phyloP scores from a whole-genome alignment of 73 alveolate genomes.

The Diophrys sp. region DNA sequence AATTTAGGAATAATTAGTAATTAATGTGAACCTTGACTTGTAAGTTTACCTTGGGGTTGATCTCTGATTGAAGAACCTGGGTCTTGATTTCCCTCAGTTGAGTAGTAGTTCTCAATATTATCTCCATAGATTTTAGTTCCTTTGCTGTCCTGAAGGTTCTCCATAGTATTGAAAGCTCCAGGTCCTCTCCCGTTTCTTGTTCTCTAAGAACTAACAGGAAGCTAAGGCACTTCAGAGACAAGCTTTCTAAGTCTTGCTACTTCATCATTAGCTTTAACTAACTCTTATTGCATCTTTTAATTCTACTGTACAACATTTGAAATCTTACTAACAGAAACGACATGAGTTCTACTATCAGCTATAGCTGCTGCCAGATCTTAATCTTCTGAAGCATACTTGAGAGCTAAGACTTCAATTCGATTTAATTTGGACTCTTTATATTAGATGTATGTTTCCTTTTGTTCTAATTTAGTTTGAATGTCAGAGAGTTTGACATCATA shows the following conservation, averaged over 20 bases:
- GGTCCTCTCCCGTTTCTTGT: neutral
- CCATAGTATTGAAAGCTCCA: neutral
- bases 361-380: neutral
- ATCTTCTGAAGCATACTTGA: neutral
- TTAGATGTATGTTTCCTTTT: neutral
- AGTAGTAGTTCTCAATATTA: conserved; percentile 18
- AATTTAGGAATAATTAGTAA: conserved; percentile 11
- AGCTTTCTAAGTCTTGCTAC: neutral
- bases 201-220: neutral
- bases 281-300: neutral
- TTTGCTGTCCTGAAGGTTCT: neutral
- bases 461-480: neutral
- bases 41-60: neutral
- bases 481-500: neutral
- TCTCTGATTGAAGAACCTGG: conserved; percentile 16
- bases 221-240: neutral
- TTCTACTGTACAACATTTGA: neutral
- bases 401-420: neutral
- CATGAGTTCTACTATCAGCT: neutral
- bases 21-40: neutral
- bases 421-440: neutral
- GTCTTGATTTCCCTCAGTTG: conserved; percentile 32
- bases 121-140: conserved; percentile 7
- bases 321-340: neutral
- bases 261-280: neutral